Percentiles rank a stretch among this genome's conserved stretches.
phyloP scores from a whole-genome alignment of 129 eudicot genomes.

The Saussurea involucrata region DNA sequence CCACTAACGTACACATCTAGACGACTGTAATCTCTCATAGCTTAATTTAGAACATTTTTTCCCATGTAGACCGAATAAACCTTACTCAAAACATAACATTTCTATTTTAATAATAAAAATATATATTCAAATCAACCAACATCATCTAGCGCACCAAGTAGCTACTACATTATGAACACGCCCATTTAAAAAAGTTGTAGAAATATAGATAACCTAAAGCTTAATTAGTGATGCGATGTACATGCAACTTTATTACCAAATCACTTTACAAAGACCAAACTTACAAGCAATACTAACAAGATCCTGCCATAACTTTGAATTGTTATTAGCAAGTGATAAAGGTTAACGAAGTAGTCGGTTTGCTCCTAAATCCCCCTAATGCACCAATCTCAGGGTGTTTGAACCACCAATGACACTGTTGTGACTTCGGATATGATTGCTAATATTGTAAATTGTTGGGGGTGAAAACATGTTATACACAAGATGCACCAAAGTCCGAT shows the following conservation, averaged over 20 bases:
- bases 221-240: background rate
- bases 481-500: background rate
- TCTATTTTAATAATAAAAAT: background rate
- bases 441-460: background rate
- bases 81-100: background rate
- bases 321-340: background rate
- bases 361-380: background rate
- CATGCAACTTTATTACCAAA: background rate
- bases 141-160: background rate
- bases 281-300: background rate
- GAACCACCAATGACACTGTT: background rate
- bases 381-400: background rate
- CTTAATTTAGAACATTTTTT: background rate
- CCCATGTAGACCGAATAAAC: background rate
- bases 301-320: background rate
- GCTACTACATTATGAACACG: background rate
- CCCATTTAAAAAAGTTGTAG: background rate
- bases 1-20: background rate
- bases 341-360: background rate
- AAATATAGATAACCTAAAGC: background rate
- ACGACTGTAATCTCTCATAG: background rate
- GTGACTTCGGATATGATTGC: background rate
- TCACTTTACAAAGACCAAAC: background rate
- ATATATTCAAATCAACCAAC: background rate
- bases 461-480: background rate